These are phyloP conservation scores for Carex kokanica DNA, from an alignment of 176 grass and related monocot genomes.

Conservation along the genomic window DNA sequence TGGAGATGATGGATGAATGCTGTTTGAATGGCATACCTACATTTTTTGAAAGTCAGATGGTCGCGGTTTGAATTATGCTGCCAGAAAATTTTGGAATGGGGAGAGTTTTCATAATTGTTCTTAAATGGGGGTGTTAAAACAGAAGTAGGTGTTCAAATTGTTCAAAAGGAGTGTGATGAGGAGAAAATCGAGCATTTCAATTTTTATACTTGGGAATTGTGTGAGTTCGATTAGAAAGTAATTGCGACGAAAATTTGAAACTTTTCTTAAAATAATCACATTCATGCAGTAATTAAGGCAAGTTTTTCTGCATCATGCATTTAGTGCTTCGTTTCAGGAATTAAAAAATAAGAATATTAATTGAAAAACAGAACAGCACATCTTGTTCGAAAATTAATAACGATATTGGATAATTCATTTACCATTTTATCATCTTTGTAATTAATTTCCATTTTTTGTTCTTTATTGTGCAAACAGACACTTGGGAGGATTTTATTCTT, in stretches of 20 bases:
- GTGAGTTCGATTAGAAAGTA: not conserved
- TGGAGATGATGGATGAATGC: not conserved
- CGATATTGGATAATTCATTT: conserved; percentile 2
- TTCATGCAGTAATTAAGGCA: not conserved
- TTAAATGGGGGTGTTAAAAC: not conserved
- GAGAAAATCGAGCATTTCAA: not conserved
- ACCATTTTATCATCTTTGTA: not conserved
- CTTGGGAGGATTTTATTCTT: conserved; percentile 86
- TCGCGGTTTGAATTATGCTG: not conserved
- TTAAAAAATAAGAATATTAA: not conserved
- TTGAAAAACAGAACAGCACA: not conserved
- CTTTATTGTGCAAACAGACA: conserved; percentile 40
- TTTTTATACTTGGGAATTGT: not conserved
- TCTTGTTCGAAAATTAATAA: not conserved
- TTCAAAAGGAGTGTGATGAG: not conserved
- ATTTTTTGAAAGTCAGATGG: not conserved
- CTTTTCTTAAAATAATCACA: not conserved
- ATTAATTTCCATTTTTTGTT: not conserved
- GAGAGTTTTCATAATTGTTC: not conserved
- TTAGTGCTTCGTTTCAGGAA: not conserved
- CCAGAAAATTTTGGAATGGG: not conserved
- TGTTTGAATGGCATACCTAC: not conserved
- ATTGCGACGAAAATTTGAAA: not conserved
- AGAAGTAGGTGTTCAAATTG: not conserved
- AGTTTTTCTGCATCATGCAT: not conserved